Evolutionary conservation across 2,329 filamentous ascomycete species (phyloP).

Genomic region (Pestalotiopsis fici): DNA sequence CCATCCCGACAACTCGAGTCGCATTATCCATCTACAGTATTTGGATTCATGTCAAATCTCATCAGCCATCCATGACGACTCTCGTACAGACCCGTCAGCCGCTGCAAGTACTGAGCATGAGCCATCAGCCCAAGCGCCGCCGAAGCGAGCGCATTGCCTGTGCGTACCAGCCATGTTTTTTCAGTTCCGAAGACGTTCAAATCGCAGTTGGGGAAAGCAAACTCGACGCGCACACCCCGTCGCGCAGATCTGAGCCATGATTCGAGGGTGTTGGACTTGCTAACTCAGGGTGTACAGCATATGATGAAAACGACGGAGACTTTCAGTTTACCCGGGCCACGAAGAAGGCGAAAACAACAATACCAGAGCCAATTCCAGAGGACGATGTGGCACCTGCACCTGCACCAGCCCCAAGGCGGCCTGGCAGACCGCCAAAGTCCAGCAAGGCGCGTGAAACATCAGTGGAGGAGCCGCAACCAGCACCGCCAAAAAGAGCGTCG

Average conservation of each 20-base stretch:
- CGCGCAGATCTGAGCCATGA: background rate
- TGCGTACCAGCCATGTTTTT: slow-evolving; percentile 38
- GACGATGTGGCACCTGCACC: slow-evolving; percentile 38
- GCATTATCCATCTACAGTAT: slow-evolving; percentile 1
- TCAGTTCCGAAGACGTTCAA: background rate
- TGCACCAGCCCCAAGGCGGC: slow-evolving; percentile 36
- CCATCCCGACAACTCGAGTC: background rate
- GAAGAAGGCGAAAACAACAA: slow-evolving; percentile 63
- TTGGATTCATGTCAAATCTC: slow-evolving; percentile 24
- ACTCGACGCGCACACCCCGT: background rate
- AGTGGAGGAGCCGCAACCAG: slow-evolving; percentile 22
- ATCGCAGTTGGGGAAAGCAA: background rate
- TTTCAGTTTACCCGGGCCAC: slow-evolving; percentile 73
- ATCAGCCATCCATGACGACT: slow-evolving; percentile 68
- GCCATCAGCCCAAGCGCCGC: slow-evolving; percentile 60
- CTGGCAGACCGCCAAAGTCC: slow-evolving; percentile 34
- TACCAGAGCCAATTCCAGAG: slow-evolving; percentile 42
- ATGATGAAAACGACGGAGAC: slow-evolving; percentile 76
- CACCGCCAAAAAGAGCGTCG: slow-evolving; percentile 42
- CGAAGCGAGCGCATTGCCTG: slow-evolving; percentile 66
- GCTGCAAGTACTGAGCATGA: slow-evolving; percentile 70
- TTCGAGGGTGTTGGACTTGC: background rate
- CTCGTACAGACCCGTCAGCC: slow-evolving; percentile 64
- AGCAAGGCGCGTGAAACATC: slow-evolving; percentile 20
- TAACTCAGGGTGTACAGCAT: slow-evolving; percentile 35